Evolutionary conservation across 1,139 yeast species (phyloP).

Genomic region (Spencermartinsiella ligniputridi): DNA sequence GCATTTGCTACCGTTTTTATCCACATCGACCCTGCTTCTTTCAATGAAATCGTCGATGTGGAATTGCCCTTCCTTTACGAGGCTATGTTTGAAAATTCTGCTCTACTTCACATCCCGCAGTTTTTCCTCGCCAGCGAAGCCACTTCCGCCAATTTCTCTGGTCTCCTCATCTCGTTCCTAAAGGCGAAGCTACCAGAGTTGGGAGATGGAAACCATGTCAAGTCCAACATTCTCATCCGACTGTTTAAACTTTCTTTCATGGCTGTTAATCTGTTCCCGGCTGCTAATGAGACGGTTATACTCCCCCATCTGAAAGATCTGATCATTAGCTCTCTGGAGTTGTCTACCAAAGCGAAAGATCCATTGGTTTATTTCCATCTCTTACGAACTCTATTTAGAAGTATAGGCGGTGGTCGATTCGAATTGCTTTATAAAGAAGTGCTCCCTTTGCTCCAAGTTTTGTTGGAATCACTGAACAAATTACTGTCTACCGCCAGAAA

Average conservation of each 20-base stretch:
- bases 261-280: constrained; percentile 91
- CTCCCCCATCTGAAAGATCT: constrained; percentile 81
- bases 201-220: constrained; percentile 75
- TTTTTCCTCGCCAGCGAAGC: constrained; percentile 90
- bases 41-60: constrained; percentile 82
- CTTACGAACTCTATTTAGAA: constrained; percentile 83
- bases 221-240: constrained; percentile 76
- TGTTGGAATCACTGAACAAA: constrained; percentile 79
- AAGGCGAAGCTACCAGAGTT: constrained; percentile 68
- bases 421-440: constrained; percentile 90
- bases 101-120: constrained; percentile 86
- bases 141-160: constrained; percentile 88
- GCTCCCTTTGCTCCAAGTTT: constrained; percentile 80
- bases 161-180: constrained; percentile 75
- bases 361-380: constrained; percentile 87
- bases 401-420: constrained; percentile 94
- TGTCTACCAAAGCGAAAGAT: constrained; percentile 85
- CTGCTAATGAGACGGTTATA: constrained; percentile 79
- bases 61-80: constrained; percentile 78
- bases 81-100: constrained; percentile 78
- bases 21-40: constrained; percentile 92
- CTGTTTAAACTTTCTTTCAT: constrained; percentile 88
- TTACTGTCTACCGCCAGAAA: constrained; percentile 78
- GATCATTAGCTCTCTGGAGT: constrained; percentile 72
- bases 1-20: constrained; percentile 90